Percentiles rank a stretch among this genome's conserved stretches.
Evolutionary conservation across 352 stramenopile species (phyloP).

Genomic region (Aphanomyces stellatus): DNA sequence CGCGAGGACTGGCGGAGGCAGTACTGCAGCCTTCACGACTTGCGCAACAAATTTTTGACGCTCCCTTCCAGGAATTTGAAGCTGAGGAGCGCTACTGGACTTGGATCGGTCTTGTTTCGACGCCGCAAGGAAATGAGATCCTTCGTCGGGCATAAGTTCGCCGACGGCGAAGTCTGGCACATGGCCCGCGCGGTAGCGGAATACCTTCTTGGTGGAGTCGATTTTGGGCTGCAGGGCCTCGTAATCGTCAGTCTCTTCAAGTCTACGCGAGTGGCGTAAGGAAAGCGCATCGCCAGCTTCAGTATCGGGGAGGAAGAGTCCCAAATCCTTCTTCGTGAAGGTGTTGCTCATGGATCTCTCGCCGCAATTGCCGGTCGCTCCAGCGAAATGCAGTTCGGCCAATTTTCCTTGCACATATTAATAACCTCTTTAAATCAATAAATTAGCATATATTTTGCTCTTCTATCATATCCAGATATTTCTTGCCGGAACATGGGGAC

Average conservation of each 20-base stretch:
- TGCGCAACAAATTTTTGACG: conserved; percentile 9
- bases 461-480: no score
- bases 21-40: conserved; percentile 4
- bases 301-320: conserved; percentile 70
- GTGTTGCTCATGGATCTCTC: conserved; percentile 17
- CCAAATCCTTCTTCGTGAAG: conserved; percentile 85
- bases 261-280: conserved; percentile 62
- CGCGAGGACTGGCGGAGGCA: background rate
- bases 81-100: background rate
- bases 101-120: background rate
- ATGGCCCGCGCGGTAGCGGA: conserved; percentile 73
- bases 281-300: conserved; percentile 67
- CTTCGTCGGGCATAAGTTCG: conserved; percentile 13
- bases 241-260: conserved; percentile 62
- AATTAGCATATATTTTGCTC: no score
- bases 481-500: no score
- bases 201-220: conserved; percentile 69
- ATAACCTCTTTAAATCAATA: no score
- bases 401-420: no score
- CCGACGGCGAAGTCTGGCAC: conserved; percentile 64
- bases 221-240: conserved; percentile 71
- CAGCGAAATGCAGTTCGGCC: no score
- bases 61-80: background rate
- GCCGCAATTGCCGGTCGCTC: no score
- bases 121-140: background rate